Conservation (phyloP, 768 basidiomycete species). For the Auriscalpium microsporum region DNA sequence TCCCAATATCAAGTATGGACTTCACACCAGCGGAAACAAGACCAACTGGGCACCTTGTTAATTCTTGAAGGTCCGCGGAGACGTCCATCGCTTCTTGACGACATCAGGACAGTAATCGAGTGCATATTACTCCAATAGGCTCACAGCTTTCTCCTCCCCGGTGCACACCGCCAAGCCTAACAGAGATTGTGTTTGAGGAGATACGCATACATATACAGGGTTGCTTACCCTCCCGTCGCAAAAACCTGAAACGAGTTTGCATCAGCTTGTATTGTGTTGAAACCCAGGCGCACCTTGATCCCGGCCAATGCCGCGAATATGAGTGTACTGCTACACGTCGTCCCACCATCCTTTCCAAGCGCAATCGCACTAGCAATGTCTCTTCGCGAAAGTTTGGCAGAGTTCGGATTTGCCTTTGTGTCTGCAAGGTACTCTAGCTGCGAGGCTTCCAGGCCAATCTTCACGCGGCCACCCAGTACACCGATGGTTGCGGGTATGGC, state of each 20-base stretch:
- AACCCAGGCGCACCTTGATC: conserved; percentile 54
- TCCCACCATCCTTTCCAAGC: conserved; percentile 64
- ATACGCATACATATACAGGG: too few relatives aligned
- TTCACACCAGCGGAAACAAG: conserved; percentile 92
- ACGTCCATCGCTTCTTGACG: conserved; percentile 75
- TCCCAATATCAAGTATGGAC: conserved; percentile 88
- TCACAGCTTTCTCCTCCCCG: conserved; percentile 62
- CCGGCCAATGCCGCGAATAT: conserved; percentile 74
- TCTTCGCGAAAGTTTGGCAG: conserved; percentile 66
- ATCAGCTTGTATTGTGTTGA: conserved; percentile 13
- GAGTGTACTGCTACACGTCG: conserved; percentile 65
- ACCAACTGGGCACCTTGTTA: conserved; percentile 83
- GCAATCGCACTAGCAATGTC: conserved; percentile 76
- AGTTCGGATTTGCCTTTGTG: conserved; percentile 28
- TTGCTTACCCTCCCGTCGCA: conserved; percentile 79
- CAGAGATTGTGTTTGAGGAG: too few relatives aligned
- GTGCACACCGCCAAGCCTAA: conserved; percentile 78
- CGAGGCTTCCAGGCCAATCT: conserved; percentile 63
- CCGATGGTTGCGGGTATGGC: conserved; percentile 90
- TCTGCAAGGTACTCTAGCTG: conserved; percentile 68
- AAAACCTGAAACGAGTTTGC: conserved; percentile 47
- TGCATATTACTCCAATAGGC: conserved; percentile 12
- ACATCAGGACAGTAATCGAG: neutral
- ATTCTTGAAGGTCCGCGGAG: conserved; percentile 88
- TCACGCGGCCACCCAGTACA: conserved; percentile 72